Evolutionary conservation across 345 rosid genomes (phyloP), one percentile per base, ranked within the genome.

Genomic region (Corchorus capsularis): DNA sequence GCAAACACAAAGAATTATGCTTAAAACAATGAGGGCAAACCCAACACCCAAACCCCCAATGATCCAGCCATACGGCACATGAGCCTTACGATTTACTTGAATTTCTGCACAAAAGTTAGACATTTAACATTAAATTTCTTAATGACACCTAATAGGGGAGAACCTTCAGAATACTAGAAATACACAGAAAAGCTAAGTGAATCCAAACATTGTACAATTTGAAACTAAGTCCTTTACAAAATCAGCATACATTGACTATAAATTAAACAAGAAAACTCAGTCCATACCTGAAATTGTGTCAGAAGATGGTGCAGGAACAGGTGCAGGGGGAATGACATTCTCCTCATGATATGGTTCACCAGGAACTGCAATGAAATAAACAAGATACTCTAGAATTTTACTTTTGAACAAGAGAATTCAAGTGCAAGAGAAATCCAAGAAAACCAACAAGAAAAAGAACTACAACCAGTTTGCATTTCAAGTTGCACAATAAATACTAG

Each of bases 61-160:
- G 75, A 93, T 93, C 99, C 98, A 95, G 79, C 81, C 91, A 46
- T 89, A 90, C 61, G 93, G 90, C 75, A 88, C 85, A 77, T 76
- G 94, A 71, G 75, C 76, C 83, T 77, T 89, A 73, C 80, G 96
- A 78, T 74, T 69, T 77, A 49, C 86, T 80, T 82, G 79, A 72
- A 63, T 86, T 64, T 69, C 99, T 92, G 92, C 87, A 84, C 78
- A 78, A 60, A 78, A 67, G 71, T 15, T 16, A 55, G 19, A 75
- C 10, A 45, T 1, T 71, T 27, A 54, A 63, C 35, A 65, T 54
- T 73, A 69, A 56, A 66, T 79, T 52, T 78, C 41, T 27, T 27
- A 27, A 27, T 27, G 27, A 15, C 15, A 64, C 74, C 49, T 68
- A 66, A 64, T 17, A 69, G 11, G 54, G 11, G 32, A 32, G 27